Conservation (phyloP, 768 basidiomycete genomes). For the Cantharellus cinnabarinus region DNA sequence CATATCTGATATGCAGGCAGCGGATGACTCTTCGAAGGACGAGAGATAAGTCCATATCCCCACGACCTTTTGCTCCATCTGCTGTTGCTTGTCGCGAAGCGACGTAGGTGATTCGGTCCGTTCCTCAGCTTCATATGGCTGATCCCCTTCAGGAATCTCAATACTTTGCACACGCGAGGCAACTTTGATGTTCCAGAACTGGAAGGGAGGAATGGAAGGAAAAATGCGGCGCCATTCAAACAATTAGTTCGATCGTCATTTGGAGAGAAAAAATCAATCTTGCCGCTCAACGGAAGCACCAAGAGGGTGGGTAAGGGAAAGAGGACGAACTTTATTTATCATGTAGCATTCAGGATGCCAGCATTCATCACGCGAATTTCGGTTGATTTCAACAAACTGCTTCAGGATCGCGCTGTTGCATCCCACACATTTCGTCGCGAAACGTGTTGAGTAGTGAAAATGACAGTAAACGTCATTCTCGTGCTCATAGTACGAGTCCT, state of each 20-base stretch:
- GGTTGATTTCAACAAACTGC: slow-evolving; percentile 98
- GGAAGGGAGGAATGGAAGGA: background rate
- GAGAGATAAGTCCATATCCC: slow-evolving; percentile 98
- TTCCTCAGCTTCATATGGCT: slow-evolving; percentile 55
- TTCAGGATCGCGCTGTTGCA: slow-evolving; percentile 95
- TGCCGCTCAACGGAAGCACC: background rate
- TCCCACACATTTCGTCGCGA: slow-evolving; percentile 95
- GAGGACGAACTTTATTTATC: slow-evolving; percentile 77
- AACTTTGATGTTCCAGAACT: slow-evolving; percentile 98
- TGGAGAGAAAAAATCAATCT: background rate
- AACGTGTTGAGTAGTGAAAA: slow-evolving; percentile 96
- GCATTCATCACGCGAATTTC: slow-evolving; percentile 94
- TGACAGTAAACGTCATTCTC: slow-evolving; percentile 97
- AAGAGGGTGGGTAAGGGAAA: background rate
- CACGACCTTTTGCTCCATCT: slow-evolving; percentile 95
- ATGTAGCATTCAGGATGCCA: slow-evolving; percentile 99
- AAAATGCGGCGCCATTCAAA: background rate
- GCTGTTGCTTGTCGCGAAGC: slow-evolving; percentile 72
- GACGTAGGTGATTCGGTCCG: slow-evolving; percentile 51
- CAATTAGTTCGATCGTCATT: background rate
- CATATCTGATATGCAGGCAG: slow-evolving; percentile 98
- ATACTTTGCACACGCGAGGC: slow-evolving; percentile 15
- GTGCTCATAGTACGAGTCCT: slow-evolving; percentile 98
- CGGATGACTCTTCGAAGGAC: slow-evolving; percentile 97
- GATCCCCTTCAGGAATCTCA: slow-evolving; percentile 21